Percentiles rank a stretch among this genome's conserved stretches.
Conservation (phyloP, 2,329 filamentous ascomycete genomes). For the Fusarium sp. region DNA sequence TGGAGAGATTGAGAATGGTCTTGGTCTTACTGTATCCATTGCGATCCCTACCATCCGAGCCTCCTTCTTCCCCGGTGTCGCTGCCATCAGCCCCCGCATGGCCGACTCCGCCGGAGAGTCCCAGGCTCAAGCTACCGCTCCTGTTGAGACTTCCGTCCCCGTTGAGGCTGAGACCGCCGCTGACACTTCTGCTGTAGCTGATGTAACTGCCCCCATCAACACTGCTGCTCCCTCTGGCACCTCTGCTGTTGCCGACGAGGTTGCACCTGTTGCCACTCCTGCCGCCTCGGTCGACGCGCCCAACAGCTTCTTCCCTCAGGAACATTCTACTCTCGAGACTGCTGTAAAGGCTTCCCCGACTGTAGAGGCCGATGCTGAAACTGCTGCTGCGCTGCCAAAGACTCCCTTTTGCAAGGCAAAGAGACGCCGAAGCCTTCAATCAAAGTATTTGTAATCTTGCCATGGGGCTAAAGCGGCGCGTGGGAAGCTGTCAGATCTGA, state of each 20-base stretch:
- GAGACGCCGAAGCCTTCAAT: too few species aligned
- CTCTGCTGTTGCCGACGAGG: not conserved
- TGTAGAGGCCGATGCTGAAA: too few species aligned
- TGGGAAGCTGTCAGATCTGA: too few species aligned
- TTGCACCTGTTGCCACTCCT: rapidly evolving
- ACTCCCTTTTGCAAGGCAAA: too few species aligned
- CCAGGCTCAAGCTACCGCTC: not conserved
- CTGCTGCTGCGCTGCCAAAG: too few species aligned
- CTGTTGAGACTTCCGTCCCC: not conserved
- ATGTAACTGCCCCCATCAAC: not conserved
- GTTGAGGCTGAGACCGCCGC: not conserved
- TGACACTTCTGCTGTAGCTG: not conserved
- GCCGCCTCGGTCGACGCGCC: not conserved
- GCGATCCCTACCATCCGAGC: slow-evolving; percentile 30
- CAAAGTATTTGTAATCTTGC: too few species aligned
- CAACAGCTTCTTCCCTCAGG: not conserved
- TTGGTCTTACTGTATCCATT: slow-evolving; percentile 32
- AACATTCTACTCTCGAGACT: not conserved
- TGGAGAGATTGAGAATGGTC: slow-evolving; percentile 23
- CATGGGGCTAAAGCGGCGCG: too few species aligned
- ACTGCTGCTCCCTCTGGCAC: rapidly evolving
- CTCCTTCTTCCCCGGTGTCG: slow-evolving; percentile 29
- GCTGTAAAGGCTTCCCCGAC: not conserved
- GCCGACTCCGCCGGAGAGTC: not conserved
- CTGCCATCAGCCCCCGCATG: slow-evolving; percentile 30